Percentiles rank a stretch among this genome's conserved stretches.
Conservation (phyloP, 768 basidiomycete genomes). For the Hypholoma sublateritium region DNA sequence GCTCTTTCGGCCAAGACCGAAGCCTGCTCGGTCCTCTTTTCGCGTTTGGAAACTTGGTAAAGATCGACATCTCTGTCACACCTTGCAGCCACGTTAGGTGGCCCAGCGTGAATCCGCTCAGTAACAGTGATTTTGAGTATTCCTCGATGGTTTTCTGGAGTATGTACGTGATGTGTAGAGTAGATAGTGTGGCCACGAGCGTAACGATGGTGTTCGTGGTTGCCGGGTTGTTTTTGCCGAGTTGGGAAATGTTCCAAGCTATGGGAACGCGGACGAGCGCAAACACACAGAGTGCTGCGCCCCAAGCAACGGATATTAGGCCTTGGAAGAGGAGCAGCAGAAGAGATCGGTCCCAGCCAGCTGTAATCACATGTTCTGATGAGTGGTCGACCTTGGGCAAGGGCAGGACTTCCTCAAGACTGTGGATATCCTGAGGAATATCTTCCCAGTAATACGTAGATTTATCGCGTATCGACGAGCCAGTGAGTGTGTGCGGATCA, state of each 20-base stretch:
- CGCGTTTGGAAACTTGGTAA: background rate
- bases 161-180: conserved; percentile 5
- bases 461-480: too few relatives aligned
- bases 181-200: conserved; percentile 4
- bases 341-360: background rate
- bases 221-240: background rate
- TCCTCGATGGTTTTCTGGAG: background rate
- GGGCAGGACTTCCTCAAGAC: too few relatives aligned
- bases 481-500: too few relatives aligned
- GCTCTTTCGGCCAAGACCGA: background rate
- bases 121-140: conserved; percentile 1
- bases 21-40: background rate
- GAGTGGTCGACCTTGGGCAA: too few relatives aligned
- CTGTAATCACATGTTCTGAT: too few relatives aligned
- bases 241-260: background rate
- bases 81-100: conserved; percentile 8
- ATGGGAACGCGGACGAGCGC: conserved; percentile 1
- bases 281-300: conserved; percentile 6
- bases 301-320: conserved; percentile 1
- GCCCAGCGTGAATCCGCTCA: conserved; percentile 1
- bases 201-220: conserved; percentile 1
- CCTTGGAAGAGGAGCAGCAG: conserved; percentile 3
- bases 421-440: too few relatives aligned
- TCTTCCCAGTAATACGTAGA: too few relatives aligned
- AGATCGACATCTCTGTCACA: conserved; percentile 1